Evolutionary conservation across 805 yeast species (phyloP), one percentile per base, ranked within the genome.

Genomic region (Crinitomyces ghanaensis): DNA sequence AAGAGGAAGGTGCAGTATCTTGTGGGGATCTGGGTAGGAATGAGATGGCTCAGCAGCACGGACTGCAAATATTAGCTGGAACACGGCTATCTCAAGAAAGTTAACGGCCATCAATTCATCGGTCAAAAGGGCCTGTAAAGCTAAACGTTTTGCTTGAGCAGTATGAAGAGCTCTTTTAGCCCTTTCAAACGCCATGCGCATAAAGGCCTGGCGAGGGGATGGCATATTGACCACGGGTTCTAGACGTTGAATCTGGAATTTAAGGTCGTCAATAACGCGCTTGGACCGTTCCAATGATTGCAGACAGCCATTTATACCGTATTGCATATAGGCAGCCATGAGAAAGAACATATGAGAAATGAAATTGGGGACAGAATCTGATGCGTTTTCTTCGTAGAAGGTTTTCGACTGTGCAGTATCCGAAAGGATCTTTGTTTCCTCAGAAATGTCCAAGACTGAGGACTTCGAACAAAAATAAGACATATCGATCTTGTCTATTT

Each of bases 341-440:
- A 91, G 53, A 49, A 68, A 91, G 55, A 85, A 91, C 48, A 93
- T 78, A 44, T 88, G 91, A 6, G 95, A 75, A n/a, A 91, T 83
- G 53, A 91, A 91, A 9, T 37, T 33, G n/a, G 49, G 56, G 11
- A 16, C 19, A 8, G 25, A 25, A 2, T 23, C 24, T 12, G 18
- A n/a, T 11, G 18, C 35, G 13, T 18, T 8, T 26, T 57, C 59
- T 4, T 65, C 56, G 47, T 70, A 72, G 45, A 69, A 73, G 31
- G 70, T 73, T 31, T 66, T 66, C 4, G 83, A 78, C 46, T 81
- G 91, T 37, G 68, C 68, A 28, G 70, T 65, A 21, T 91, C 80
- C 2, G 95, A 70, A 44, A 81, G 77, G 13, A 84, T 65, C 48
- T 91, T 74, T 4, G 96, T 77, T 51, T 91, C 97, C 28, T 83